Percentiles rank a stretch among this genome's conserved stretches.
These are phyloP conservation scores for Uncinocarpus reesii DNA, from an alignment of 2,329 filamentous ascomycete genomes.

Conservation along the genomic window DNA sequence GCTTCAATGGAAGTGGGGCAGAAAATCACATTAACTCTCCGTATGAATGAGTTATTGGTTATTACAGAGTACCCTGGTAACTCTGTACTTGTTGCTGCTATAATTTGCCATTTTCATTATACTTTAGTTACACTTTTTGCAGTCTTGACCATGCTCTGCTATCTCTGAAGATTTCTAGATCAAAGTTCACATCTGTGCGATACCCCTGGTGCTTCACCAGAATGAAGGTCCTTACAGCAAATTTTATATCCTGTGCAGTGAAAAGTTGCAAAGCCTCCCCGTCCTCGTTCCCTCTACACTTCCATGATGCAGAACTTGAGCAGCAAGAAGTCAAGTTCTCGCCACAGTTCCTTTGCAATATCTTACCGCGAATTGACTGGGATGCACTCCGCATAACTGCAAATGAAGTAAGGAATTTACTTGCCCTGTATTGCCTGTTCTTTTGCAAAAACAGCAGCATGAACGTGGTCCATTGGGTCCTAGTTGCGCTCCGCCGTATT, in stretches of 20 bases:
- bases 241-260: slow-evolving; percentile 92
- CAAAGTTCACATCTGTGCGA: slow-evolving; percentile 24
- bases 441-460: neutral
- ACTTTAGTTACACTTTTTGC: too few relatives aligned
- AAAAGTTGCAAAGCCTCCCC: slow-evolving; percentile 82
- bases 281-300: slow-evolving; percentile 79
- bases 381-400: slow-evolving; percentile 63
- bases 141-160: too few relatives aligned
- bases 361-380: slow-evolving; percentile 85
- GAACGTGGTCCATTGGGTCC: too few relatives aligned
- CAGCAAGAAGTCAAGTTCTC: slow-evolving; percentile 75
- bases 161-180: slow-evolving; percentile 44
- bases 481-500: too few relatives aligned
- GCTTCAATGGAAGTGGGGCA: too few relatives aligned
- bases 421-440: neutral
- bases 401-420: slow-evolving; percentile 44
- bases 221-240: slow-evolving; percentile 94
- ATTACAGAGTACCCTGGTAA: too few relatives aligned
- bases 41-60: too few relatives aligned
- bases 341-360: slow-evolving; percentile 67
- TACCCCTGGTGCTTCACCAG: neutral
- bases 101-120: too few relatives aligned
- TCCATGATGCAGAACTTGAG: slow-evolving; percentile 81
- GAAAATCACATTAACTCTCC: too few relatives aligned
- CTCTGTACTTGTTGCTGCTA: too few relatives aligned